Evolutionary conservation across 441 rosid species (phyloP), one percentile per base, ranked within the genome.

Genomic region (Adansonia rubrostipa): DNA sequence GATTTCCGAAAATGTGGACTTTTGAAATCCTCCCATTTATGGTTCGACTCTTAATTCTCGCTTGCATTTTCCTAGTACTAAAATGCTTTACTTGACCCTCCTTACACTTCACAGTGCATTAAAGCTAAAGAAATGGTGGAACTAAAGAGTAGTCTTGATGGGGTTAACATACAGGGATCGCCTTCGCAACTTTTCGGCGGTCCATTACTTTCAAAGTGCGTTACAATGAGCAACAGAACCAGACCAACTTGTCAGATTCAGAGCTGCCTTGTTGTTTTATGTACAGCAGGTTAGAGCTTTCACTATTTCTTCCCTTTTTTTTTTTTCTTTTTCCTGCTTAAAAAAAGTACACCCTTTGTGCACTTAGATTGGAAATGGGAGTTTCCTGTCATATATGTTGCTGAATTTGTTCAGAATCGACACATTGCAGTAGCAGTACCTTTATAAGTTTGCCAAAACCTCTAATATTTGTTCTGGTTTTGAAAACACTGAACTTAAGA

Each of bases 291-390:
- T 71, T 53, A 53, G 45, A 71, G n/a, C 28, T 33, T 53, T 28
- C 28, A 53, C 44, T 70, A 24, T 70, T 48, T 6, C 74, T 70
- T 50, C 17, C 54, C 47, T 45, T 44, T 63, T 64, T 64, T 7
- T 5, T 3, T 15, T 17, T 62, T 62, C 68, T 9, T 33, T 4
- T 6, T 33, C 36, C 36, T 33, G 36, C 36, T 45, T 6, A 68
- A 68, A 33, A 45, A 45, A 45, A 40, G 44, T 70, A 13, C 6
- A 24, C 44, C 2, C 42, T 50, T 70, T 40, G 40, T 24, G 45
- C 42, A 33, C 60, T 70, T 24, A 48, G 22, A 70, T 14, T 7
- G 19, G 74, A 50, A 51, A 70, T 48, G 60, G 13, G 20, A 50
- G 24, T 15, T 51, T n/a, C 24, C 14, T 6, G 2, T 51, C 48